Percentiles rank a stretch among this genome's conserved stretches.
These are phyloP conservation scores for Huntiella decipiens DNA, from an alignment of 2,329 filamentous ascomycete species.

Conservation along the genomic window DNA sequence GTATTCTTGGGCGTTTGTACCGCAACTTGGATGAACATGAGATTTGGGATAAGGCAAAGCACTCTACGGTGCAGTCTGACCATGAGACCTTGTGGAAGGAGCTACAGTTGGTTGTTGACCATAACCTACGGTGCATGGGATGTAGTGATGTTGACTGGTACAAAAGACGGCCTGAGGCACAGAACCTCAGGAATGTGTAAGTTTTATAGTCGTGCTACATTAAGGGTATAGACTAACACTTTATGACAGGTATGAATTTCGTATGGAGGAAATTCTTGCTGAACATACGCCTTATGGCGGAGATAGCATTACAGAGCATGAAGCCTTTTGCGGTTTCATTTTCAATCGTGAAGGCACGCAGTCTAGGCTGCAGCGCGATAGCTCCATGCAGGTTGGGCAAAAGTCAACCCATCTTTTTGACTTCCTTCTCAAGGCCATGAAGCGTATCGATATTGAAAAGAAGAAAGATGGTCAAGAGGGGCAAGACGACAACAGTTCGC, in stretches of 20 bases:
- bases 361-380: conserved; percentile 31
- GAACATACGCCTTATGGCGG: neutral
- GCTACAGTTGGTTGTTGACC: conserved; percentile 17
- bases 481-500: too few relatives aligned
- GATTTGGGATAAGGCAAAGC: conserved; percentile 37
- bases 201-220: conserved; percentile 11
- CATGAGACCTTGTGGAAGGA: conserved; percentile 26
- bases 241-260: neutral
- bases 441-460: conserved; percentile 6
- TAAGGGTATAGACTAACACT: too few relatives aligned
- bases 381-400: conserved; percentile 31
- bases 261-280: neutral
- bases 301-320: conserved; percentile 22
- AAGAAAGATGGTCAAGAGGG: too few relatives aligned
- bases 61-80: conserved; percentile 14
- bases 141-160: conserved; percentile 18
- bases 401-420: conserved; percentile 29
- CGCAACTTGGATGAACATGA: conserved; percentile 52
- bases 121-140: conserved; percentile 12
- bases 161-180: conserved; percentile 20
- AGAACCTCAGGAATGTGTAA: conserved; percentile 28
- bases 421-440: conserved; percentile 22
- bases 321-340: conserved; percentile 38
- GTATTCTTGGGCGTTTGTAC: conserved; percentile 52
- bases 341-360: conserved; percentile 30